Percentiles rank a stretch among this genome's conserved stretches.
Conservation (phyloP, 129 eudicot genomes). For the Tagetes erecta region DNA sequence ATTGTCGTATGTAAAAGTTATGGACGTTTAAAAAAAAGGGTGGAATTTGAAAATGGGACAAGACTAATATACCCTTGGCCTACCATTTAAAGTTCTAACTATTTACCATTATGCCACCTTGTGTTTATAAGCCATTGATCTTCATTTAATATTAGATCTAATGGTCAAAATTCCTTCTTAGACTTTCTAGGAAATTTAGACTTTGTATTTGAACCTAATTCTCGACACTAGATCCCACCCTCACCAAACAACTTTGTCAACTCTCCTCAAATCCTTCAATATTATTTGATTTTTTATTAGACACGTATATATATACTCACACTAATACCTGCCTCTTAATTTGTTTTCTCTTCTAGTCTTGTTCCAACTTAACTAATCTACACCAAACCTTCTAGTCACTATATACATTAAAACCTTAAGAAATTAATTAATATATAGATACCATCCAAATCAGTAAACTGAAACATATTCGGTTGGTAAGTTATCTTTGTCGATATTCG, state of each 20-base stretch:
- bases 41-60: no score
- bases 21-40: no score
- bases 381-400: background rate
- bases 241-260: constrained; percentile 18
- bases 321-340: constrained; percentile 10
- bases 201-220: no score
- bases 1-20: no score
- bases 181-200: no score
- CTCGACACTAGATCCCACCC: constrained; percentile 26
- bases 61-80: no score
- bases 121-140: no score
- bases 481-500: background rate
- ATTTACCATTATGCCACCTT: no score
- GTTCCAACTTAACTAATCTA: background rate
- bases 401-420: background rate
- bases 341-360: constrained; percentile 20
- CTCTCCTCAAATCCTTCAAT: background rate
- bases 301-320: background rate
- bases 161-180: no score
- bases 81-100: no score
- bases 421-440: background rate
- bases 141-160: no score
- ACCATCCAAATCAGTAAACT: background rate
- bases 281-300: background rate
- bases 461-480: background rate